Evolutionary conservation across 805 yeast species (phyloP).

Genomic region (Myxozyma melibiosi): DNA sequence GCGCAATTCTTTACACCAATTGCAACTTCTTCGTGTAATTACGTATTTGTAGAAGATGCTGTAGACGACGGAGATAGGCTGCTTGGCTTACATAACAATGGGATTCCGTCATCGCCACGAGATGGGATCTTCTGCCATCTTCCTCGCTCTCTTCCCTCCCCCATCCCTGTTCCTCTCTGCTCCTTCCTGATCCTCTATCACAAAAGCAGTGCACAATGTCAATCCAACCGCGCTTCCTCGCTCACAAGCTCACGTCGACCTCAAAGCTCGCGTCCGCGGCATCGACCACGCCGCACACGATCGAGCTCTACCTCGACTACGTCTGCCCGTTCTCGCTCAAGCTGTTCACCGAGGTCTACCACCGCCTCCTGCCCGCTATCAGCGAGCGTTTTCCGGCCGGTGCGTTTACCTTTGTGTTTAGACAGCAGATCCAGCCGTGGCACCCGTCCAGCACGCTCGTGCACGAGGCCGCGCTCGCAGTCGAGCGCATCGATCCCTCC

Average conservation of each 20-base stretch:
- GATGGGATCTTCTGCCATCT: constrained; percentile 59
- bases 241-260: constrained; percentile 20
- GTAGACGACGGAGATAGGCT: too few species aligned
- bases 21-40: too few species aligned
- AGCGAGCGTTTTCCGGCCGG: constrained; percentile 49
- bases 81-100: too few species aligned
- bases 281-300: constrained; percentile 40
- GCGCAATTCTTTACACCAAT: too few species aligned
- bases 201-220: constrained; percentile 17
- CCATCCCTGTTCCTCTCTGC: too few species aligned
- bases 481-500: constrained; percentile 56
- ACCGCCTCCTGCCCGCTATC: constrained; percentile 56
- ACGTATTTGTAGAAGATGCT: too few species aligned
- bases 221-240: constrained; percentile 30
- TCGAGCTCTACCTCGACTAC: constrained; percentile 73
- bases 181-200: neutral
- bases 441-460: constrained; percentile 71
- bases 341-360: constrained; percentile 58
- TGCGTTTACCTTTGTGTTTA: constrained; percentile 61
- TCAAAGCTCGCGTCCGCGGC: constrained; percentile 35
- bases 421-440: constrained; percentile 89
- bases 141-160: constrained; percentile 84
- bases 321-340: constrained; percentile 76
- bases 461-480: constrained; percentile 73
- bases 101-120: neutral